phyloP scores from a whole-genome alignment of 768 basidiomycete species.

The Lactifluus hygrophoroides region DNA sequence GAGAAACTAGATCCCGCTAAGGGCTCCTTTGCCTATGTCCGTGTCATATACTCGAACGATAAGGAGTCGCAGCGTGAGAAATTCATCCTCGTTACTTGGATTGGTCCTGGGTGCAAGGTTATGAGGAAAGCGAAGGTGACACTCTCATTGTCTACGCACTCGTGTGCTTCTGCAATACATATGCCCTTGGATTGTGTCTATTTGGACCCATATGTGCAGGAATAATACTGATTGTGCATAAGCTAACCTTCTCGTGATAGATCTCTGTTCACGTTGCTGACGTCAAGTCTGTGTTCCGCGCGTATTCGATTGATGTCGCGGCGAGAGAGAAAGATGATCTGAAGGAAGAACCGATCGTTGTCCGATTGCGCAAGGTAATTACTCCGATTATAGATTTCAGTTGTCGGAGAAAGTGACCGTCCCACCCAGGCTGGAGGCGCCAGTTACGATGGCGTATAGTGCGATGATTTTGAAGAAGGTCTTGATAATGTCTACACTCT shows the following conservation, averaged over 20 bases:
- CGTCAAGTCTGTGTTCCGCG: constrained; percentile 73
- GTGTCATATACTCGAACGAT: constrained; percentile 80
- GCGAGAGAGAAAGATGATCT: constrained; percentile 79
- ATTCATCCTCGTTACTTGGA: constrained; percentile 81
- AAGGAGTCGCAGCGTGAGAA: constrained; percentile 84
- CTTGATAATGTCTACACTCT: neutral
- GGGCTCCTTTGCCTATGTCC: constrained; percentile 79
- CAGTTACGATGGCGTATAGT: constrained; percentile 77
- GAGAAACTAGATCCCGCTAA: constrained; percentile 59
- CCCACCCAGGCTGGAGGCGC: constrained; percentile 68
- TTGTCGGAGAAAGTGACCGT: constrained; percentile 14
- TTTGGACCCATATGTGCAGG: neutral
- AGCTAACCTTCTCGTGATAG: constrained; percentile 34
- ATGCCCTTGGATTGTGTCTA: neutral
- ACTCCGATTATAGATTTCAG: constrained; percentile 20
- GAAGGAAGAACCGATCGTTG: constrained; percentile 79
- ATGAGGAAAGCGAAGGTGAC: constrained; percentile 88
- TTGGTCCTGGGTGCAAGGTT: constrained; percentile 72
- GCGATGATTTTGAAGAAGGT: neutral
- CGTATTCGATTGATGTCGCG: constrained; percentile 81
- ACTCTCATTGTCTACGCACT: constrained; percentile 20
- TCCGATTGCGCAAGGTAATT: constrained; percentile 70
- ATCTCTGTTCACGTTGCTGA: constrained; percentile 88
- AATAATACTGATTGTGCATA: neutral
- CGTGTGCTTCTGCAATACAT: neutral